A percentile compares a stretch with the other conserved stretches of the same genome.
Conservation (phyloP, 192 early-diverging fungal genomes). For the Phycomyces nitens region DNA sequence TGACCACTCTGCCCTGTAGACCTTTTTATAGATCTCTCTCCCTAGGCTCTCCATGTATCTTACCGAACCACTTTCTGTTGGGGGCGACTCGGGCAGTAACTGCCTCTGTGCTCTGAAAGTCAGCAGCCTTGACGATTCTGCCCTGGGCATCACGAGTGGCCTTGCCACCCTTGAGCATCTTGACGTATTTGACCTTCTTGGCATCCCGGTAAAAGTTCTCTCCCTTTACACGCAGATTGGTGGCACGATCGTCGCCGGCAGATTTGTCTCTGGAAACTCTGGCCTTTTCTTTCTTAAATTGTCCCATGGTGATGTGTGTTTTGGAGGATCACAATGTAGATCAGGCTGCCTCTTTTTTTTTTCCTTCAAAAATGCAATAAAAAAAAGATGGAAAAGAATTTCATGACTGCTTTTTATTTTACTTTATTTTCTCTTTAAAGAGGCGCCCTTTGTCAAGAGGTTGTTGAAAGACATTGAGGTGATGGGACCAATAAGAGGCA, state of each 20-base stretch:
- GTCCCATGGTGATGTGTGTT: conserved; percentile 43
- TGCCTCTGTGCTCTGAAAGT: conserved; percentile 79
- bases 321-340: conserved; percentile 1
- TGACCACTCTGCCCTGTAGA: no score
- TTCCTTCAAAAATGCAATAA: not conserved
- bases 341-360: not conserved
- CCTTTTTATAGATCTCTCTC: not conserved
- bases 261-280: conserved; percentile 46
- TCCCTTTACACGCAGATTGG: conserved; percentile 84
- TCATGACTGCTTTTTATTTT: not conserved
- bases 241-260: conserved; percentile 28
- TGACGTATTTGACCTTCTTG: conserved; percentile 87
- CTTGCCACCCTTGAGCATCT: conserved; percentile 90
- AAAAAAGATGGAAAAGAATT: not conserved
- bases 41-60: not conserved
- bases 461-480: no score
- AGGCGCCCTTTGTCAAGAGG: no score
- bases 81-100: conserved; percentile 83
- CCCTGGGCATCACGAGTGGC: conserved; percentile 82
- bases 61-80: conserved; percentile 96
- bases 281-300: conserved; percentile 60
- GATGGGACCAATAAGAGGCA: no score
- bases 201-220: conserved; percentile 99
- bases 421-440: no score
- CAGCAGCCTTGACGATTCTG: conserved; percentile 87